These are phyloP conservation scores for Diaporthe batatas DNA, from an alignment of 2,329 filamentous ascomycete species.

Conservation along the genomic window DNA sequence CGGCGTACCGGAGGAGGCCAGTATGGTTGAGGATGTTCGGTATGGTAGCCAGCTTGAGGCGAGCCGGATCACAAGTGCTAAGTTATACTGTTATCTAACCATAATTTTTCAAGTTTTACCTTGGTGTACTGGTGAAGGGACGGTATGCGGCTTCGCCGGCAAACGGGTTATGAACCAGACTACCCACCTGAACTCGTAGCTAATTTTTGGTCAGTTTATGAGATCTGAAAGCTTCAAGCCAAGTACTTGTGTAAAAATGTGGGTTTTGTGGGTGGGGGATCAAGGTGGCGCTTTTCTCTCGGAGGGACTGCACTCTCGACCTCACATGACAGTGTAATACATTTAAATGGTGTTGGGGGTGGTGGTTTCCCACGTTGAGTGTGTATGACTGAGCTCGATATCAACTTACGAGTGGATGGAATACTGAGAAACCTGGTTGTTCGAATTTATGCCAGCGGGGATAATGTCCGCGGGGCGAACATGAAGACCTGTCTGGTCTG, in stretches of 20 bases:
- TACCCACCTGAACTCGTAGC: neutral
- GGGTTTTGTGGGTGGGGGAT: no score
- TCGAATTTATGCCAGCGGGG: conserved; percentile 22
- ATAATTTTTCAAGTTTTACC: no score
- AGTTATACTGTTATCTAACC: no score
- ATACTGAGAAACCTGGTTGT: conserved; percentile 25
- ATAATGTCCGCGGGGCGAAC: conserved; percentile 21
- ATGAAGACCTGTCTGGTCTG: conserved; percentile 17
- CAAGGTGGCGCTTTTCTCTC: no score
- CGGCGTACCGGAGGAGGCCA: conserved; percentile 1
- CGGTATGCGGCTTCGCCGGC: no score
- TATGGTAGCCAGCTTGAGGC: neutral
- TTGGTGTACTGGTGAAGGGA: no score
- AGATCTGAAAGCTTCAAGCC: neutral
- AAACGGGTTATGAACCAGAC: no score
- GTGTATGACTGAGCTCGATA: neutral
- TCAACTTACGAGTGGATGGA: conserved; percentile 2
- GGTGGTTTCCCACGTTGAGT: neutral
- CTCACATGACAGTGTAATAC: no score
- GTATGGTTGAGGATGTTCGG: conserved; percentile 28
- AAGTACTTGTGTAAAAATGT: neutral
- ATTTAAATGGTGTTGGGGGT: no score
- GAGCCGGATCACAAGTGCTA: neutral
- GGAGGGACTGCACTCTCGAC: no score
- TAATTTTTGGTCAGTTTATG: neutral